Evolutionary conservation across 306 rosid genomes (phyloP).

Genomic region (Betula pendula): DNA sequence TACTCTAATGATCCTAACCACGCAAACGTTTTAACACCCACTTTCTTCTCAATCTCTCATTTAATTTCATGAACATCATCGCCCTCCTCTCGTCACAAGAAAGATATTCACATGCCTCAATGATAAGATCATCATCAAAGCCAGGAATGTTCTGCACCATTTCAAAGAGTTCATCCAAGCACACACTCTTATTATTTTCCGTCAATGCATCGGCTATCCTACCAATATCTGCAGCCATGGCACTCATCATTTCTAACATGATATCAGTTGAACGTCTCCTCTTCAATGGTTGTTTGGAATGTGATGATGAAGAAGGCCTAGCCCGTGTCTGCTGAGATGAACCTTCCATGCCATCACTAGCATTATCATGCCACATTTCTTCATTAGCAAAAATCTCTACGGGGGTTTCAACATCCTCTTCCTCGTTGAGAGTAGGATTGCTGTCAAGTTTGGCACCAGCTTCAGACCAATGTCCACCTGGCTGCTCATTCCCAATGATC

Average conservation of each 20-base stretch:
- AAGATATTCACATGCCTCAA: conserved; percentile 57
- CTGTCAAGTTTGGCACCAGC: conserved; percentile 32
- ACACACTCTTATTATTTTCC: conserved; percentile 31
- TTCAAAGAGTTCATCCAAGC: conserved; percentile 53
- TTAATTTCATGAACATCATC: conserved; percentile 52
- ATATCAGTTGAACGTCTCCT: conserved; percentile 36
- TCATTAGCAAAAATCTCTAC: conserved; percentile 13
- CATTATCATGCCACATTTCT: conserved; percentile 35
- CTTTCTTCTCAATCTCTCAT: conserved; percentile 18
- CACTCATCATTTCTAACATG: conserved; percentile 51
- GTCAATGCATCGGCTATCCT: conserved; percentile 55
- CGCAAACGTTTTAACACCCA: conserved; percentile 39
- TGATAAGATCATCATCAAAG: conserved; percentile 60
- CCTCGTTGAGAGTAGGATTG: conserved; percentile 27
- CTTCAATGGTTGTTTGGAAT: conserved; percentile 44
- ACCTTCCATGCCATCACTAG: conserved; percentile 43
- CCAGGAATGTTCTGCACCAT: conserved; percentile 47
- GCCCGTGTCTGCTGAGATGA: conserved; percentile 53
- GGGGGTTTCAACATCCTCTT: conserved; percentile 18
- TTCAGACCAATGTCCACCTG: conserved; percentile 29
- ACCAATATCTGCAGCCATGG: conserved; percentile 53
- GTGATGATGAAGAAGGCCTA: conserved; percentile 50
- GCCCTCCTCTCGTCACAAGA: conserved; percentile 51
- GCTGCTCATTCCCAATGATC: conserved; percentile 48
- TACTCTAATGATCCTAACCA: conserved; percentile 24